Evolutionary conservation across 2,329 filamentous ascomycete genomes (phyloP).

Genomic region (Mycosphaerelloides madeirae): DNA sequence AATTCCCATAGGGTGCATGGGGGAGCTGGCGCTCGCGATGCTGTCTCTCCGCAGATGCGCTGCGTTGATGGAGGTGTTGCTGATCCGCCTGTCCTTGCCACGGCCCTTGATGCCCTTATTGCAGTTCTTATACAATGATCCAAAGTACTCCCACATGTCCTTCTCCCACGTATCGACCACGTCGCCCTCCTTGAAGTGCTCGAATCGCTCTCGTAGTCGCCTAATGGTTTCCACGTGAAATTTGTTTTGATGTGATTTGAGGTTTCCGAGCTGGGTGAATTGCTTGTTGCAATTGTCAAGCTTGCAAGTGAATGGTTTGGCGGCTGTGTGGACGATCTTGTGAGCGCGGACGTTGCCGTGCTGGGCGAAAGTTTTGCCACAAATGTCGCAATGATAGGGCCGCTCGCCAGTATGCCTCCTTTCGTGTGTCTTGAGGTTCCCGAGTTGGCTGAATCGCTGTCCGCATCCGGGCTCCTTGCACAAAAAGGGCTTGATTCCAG

Average conservation of each 20-base stretch:
- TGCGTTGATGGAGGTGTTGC: conserved; percentile 20
- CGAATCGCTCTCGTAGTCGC: conserved; percentile 66
- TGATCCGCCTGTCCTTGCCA: conserved; percentile 73
- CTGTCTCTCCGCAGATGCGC: conserved; percentile 19
- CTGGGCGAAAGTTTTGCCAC: conserved; percentile 78
- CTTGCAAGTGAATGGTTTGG: conserved; percentile 75
- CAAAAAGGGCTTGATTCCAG: conserved; percentile 84
- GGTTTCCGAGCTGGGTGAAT: conserved; percentile 85
- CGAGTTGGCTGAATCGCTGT: conserved; percentile 79
- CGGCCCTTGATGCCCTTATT: conserved; percentile 98
- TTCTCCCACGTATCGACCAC: conserved; percentile 64
- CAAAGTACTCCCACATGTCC: conserved; percentile 79
- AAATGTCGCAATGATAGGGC: conserved; percentile 74
- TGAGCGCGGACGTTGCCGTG: conserved; percentile 81
- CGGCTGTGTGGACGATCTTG: conserved; percentile 70
- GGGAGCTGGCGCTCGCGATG: conserved; percentile 12
- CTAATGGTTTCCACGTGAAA: conserved; percentile 76
- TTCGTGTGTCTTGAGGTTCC: conserved; percentile 89
- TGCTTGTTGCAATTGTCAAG: conserved; percentile 80
- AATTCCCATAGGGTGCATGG: background rate
- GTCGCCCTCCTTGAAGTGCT: conserved; percentile 56
- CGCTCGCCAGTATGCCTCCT: conserved; percentile 82
- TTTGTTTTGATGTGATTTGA: conserved; percentile 95
- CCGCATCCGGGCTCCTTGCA: conserved; percentile 71
- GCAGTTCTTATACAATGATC: conserved; percentile 87